Evolutionary conservation across 768 basidiomycete genomes (phyloP), one percentile per base, ranked within the genome.

Genomic region (Tylopilus plumbeoviolaceoides): DNA sequence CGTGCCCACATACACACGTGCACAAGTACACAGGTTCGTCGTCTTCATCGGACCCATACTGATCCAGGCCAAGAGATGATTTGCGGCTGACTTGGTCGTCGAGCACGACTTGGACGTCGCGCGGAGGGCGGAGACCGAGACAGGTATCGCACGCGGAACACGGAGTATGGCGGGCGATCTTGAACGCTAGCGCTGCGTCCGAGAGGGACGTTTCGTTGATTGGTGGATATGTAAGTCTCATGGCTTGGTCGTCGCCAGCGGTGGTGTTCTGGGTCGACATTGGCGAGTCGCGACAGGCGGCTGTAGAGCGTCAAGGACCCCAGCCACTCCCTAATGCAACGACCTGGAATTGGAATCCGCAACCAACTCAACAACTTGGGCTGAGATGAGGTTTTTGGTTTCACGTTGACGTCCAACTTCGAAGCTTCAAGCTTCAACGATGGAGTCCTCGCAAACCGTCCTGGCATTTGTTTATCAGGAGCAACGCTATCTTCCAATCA

Each of bases 141-240:
- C 93, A 95, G n/a, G 74, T 63, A 14, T 70, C 64, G 62, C 93
- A 95, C 38, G 66, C 62, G 3, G 79, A 70, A 64, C 93, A 95
- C 0, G 77, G 73, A 4, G 87, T 81, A 70, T 92, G 91, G 15
- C 93, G 81, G 6, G 93, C 89, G 51, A 93, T 86, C 73, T 91
- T 94, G 59, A 91, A 76, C 14, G 83, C 72, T 2, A 84, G 68
- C 10, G 79, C 76, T 33, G 74, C 67, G 47, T 79, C 65, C 18
- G 74, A 75, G 47, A 87, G 77, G 15, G 72, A 69, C 54, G 76
- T 66, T 45, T 75, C 69, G 60, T 80, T 75, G n/a, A 80, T 79
- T 30, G 79, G 73, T 33, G 89, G 89, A 70, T 91, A 91, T 48
- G 81, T 73, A 51, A 77, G n/a, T n/a, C n/a, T n/a, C n/a, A n/a